phyloP scores from a whole-genome alignment of 352 stramenopile genomes.

The Phytophthora megakarya region DNA sequence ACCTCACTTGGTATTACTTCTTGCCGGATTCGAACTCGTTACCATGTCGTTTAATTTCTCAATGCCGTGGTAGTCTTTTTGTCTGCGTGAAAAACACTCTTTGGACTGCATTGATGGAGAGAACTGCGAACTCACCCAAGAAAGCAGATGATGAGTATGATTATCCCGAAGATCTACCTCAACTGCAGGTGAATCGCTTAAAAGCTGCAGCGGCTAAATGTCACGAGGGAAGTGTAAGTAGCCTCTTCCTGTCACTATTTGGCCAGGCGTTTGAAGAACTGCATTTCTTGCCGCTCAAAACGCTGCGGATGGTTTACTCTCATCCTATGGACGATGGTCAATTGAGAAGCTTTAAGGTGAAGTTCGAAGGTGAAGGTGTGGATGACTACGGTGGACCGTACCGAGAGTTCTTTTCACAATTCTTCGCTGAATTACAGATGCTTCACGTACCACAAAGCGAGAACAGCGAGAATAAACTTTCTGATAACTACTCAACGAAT shows the following conservation, averaged over 20 bases:
- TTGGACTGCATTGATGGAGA: slow-evolving; percentile 72
- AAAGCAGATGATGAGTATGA: slow-evolving; percentile 92
- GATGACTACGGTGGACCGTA: slow-evolving; percentile 95
- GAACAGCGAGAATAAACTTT: not conserved
- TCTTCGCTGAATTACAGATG: slow-evolving; percentile 74
- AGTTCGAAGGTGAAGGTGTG: slow-evolving; percentile 94
- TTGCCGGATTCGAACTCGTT: slow-evolving; percentile 22
- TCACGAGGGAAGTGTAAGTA: slow-evolving; percentile 65
- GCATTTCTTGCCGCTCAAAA: slow-evolving; percentile 77
- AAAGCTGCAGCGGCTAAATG: slow-evolving; percentile 83
- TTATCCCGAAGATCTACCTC: slow-evolving; percentile 88
- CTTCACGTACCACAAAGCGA: slow-evolving; percentile 28
- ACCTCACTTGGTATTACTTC: slow-evolving; percentile 83
- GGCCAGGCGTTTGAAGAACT: slow-evolving; percentile 88
- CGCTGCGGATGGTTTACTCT: slow-evolving; percentile 88
- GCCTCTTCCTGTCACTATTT: slow-evolving; percentile 78
- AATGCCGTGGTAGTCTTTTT: slow-evolving; percentile 77
- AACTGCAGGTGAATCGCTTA: slow-evolving; percentile 84
- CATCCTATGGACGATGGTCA: slow-evolving; percentile 94
- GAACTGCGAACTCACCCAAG: slow-evolving; percentile 75
- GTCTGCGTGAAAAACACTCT: slow-evolving; percentile 79
- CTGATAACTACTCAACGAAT: slow-evolving; percentile 15
- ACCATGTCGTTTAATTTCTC: slow-evolving; percentile 55
- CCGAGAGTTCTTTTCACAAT: slow-evolving; percentile 92
- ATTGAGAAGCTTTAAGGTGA: slow-evolving; percentile 92